Conservation (phyloP, 2,329 filamentous ascomycete genomes). For the Leptographium wingfieldii region DNA sequence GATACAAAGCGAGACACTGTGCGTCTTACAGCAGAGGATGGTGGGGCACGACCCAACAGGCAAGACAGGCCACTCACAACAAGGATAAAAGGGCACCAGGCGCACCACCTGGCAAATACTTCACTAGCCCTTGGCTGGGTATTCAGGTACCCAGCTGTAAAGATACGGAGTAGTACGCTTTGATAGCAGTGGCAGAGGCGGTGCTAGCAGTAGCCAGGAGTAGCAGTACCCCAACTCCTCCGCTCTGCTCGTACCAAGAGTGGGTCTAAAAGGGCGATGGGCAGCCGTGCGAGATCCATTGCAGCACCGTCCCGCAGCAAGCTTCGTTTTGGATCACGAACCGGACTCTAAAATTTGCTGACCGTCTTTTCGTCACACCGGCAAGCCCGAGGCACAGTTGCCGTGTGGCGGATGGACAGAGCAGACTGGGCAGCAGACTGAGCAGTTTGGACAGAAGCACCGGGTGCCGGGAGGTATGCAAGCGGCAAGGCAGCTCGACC, state of each 20-base stretch:
- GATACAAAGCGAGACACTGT: slow-evolving; percentile 3
- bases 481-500: neutral
- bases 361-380: neutral
- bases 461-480: neutral
- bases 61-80: slow-evolving; percentile 3
- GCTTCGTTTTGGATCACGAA: neutral
- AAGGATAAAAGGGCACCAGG: slow-evolving; percentile 6
- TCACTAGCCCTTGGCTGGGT: slow-evolving; percentile 11
- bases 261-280: neutral
- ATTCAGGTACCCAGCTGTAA: slow-evolving; percentile 1
- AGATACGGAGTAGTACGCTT: neutral
- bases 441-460: neutral
- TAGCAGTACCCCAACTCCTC: neutral
- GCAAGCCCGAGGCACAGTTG: neutral
- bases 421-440: neutral
- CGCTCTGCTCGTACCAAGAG: neutral
- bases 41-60: neutral
- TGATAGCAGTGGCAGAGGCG: neutral
- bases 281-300: neutral
- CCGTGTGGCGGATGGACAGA: neutral
- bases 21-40: neutral
- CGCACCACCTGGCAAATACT: slow-evolving; percentile 4
- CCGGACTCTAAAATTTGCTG: neutral
- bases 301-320: neutral
- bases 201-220: neutral